Evolutionary conservation across 129 eudicot genomes (phyloP), one percentile per base, ranked within the genome.

Genomic region (Pittosporum tobira): DNA sequence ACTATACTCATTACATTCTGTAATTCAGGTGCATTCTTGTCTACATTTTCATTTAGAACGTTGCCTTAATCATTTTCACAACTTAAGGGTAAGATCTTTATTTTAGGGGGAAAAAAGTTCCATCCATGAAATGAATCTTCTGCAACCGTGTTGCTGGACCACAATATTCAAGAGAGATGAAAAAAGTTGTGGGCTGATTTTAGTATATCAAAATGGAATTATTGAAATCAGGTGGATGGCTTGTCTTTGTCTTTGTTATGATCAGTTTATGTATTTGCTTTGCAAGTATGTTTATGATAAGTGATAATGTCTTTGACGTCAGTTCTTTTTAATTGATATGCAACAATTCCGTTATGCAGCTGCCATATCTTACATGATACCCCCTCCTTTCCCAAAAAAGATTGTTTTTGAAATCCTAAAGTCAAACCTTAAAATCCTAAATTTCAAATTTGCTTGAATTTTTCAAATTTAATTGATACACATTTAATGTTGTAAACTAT

Each of bases 201-300:
- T 93, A 64, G 75, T 87, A 26, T 84, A 93, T 75, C 79, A 77
- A 61, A 70, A 64, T 71, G 99, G 96, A 64, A 76, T 57, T 38
- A 65, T 93, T 73, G 96, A 93, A 69, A 72, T 83, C 65, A 93
- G 99, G 99, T 93, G 48, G 62, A 47, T 29, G 42, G 25, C 48
- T 47, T 50, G 2, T 52, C 51, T 25, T 50, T 51, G 21, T 29
- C 47, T 43, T 15, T 48, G 30, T 34, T 62, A 47, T 15, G 48
- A 0, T 5, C 48, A 51, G n/a, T 55, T 44, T 46, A 23, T 19
- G 2, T 21, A 16, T 15, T 40, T 12, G 11, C 15, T 7, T 29
- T 2, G 0, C 24, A 11, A n/a, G 6, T 30, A 30, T 55, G n/a
- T n/a, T 34, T 30, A 24, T 25, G n/a, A 29, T 29, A 18, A 55